These are phyloP conservation scores for Penicillium longicatenatum DNA, from an alignment of 495 filamentous ascomycete genomes.

Conservation along the genomic window DNA sequence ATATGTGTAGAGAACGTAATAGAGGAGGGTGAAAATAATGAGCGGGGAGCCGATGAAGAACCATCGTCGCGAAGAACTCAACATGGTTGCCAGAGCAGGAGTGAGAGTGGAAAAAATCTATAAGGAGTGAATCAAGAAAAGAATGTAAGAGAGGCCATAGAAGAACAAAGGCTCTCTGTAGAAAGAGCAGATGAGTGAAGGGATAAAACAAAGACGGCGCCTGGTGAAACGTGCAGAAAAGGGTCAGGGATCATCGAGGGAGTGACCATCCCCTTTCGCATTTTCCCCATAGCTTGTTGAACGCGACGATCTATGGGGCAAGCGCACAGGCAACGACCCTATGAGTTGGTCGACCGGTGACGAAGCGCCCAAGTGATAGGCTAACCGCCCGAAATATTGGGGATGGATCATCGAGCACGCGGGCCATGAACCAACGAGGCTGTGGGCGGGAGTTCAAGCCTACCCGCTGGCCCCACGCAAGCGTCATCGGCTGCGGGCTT, in stretches of 20 bases:
- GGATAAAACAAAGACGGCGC: constrained; percentile 9
- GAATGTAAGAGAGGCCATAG: constrained; percentile 17
- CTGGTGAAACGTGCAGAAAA: constrained; percentile 19
- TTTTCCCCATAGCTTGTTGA: constrained; percentile 11
- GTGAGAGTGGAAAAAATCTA: not conserved
- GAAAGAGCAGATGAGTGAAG: constrained; percentile 3
- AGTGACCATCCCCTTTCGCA: constrained; percentile 11
- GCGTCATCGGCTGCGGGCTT: constrained; percentile 33
- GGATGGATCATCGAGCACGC: constrained; percentile 30
- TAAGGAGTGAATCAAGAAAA: constrained; percentile 11
- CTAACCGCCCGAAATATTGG: constrained; percentile 14
- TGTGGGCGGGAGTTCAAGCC: constrained; percentile 16
- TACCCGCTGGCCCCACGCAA: constrained; percentile 25
- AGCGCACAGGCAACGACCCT: constrained; percentile 5
- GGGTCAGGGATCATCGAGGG: constrained; percentile 16
- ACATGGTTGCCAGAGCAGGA: constrained; percentile 23
- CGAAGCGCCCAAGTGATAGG: constrained; percentile 22
- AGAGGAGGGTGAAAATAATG: constrained; percentile 24
- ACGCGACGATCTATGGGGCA: constrained; percentile 26
- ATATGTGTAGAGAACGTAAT: constrained; percentile 20
- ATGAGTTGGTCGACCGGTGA: constrained; percentile 16
- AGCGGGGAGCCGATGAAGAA: constrained; percentile 28
- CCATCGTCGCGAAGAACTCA: constrained; percentile 33
- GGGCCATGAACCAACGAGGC: constrained; percentile 31
- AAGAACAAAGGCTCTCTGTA: not conserved